Evolutionary conservation across 768 basidiomycete genomes (phyloP).

Genomic region (Hygrocybe punicea): DNA sequence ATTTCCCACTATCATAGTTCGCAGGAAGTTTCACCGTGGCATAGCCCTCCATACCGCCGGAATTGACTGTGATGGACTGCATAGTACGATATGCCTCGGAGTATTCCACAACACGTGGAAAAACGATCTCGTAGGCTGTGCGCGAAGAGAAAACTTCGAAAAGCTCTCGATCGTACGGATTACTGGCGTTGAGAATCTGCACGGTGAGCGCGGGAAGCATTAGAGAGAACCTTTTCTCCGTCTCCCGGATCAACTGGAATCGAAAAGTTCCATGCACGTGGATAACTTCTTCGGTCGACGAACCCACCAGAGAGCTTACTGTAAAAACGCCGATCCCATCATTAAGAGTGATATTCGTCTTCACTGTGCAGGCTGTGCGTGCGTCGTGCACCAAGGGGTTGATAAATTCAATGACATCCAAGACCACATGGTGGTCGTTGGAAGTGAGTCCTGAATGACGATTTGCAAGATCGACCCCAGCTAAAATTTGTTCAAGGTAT

Average conservation of each 20-base stretch:
- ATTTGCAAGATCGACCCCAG: constrained; percentile 41
- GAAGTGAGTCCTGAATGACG: constrained; percentile 25
- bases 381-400: constrained; percentile 52
- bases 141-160: constrained; percentile 53
- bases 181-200: constrained; percentile 31
- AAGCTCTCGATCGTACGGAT: constrained; percentile 19
- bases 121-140: constrained; percentile 62
- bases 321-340: constrained; percentile 43
- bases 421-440: constrained; percentile 35
- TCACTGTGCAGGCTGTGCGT: constrained; percentile 31
- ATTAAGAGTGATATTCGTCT: constrained; percentile 39
- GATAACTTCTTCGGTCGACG: constrained; percentile 31
- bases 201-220: constrained; percentile 35
- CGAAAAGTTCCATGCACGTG: constrained; percentile 49
- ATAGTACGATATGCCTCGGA: constrained; percentile 56
- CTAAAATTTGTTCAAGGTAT: constrained; percentile 55
- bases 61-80: constrained; percentile 47
- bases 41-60: constrained; percentile 48
- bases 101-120: constrained; percentile 67
- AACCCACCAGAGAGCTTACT: constrained; percentile 41
- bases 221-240: constrained; percentile 37
- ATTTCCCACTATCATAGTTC: constrained; percentile 29
- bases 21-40: constrained; percentile 47
- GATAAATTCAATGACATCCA: constrained; percentile 47
- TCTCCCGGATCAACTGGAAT: constrained; percentile 32